Evolutionary conservation across 768 basidiomycete species (phyloP), one percentile per base, ranked within the genome.

Genomic region (Pleurotus salmoneostramineus): DNA sequence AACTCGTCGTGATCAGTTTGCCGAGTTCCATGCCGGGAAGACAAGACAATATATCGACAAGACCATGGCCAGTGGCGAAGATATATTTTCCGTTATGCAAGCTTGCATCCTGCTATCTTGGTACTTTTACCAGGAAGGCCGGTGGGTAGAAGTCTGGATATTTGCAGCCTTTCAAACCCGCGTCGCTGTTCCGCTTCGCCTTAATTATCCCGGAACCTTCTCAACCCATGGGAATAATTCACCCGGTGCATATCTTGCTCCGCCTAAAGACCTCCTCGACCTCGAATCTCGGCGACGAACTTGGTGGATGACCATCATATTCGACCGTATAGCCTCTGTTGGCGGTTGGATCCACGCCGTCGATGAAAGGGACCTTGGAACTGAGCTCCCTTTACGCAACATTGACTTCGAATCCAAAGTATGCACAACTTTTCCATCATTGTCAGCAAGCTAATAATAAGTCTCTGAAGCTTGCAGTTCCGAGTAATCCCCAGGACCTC

Each of bases 101-200:
- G 92, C 92, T 5, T 92, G 91, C 65, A 87, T 88, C 60, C 74
- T 94, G 21, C 81, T 94, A 14, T 90, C 89, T 1, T 94, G 92
- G 92, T 93, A 91, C 71, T 93, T 93, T 63, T 94, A 93, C 66
- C 88, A 91, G 57, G 92, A 93, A 71, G 91, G 92, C 2, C 80
- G 91, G 56, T 83, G 92, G 92, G 91, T 93, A 6, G 92, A 94
- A 71, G 88, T 93, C 3, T 93, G 92, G 92, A 89, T 93, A 42
- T 92, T 92, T 71, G 90, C 92, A 15, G 89, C 83, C 10, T 93
- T 93, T 65, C 89, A 92, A 67, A 90, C 87, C 12, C 81, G 91
- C 33, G 89, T 90, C 15, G 88, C 90, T 27, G 79, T 93, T 14
- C 92, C 91, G 4, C 76, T 94, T 33, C 85, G 91, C 44, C 72